A percentile compares a stretch with the other conserved stretches of the same genome.
phyloP scores from a whole-genome alignment of 805 yeast species.

The Lachancea sp. region DNA sequence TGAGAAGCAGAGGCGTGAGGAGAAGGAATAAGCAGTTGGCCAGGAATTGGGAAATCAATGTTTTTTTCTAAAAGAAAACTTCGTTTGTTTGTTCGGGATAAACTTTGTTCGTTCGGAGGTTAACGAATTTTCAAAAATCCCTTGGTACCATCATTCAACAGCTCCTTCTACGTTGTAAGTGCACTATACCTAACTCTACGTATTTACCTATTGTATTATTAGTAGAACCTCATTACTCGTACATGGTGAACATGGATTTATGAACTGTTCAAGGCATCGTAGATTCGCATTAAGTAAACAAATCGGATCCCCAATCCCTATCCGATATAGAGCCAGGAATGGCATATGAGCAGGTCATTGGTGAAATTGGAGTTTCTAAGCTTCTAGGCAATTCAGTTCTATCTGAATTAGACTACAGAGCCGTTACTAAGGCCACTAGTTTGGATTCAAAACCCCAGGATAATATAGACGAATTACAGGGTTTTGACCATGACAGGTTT shows the following conservation, averaged over 20 bases:
- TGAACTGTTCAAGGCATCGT: constrained; percentile 1
- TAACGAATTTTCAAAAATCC: too few relatives aligned
- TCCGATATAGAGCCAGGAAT: not conserved
- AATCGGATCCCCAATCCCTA: constrained; percentile 1
- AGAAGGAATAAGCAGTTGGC: constrained; percentile 7
- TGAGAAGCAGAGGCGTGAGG: constrained; percentile 47
- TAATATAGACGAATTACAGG: constrained; percentile 18
- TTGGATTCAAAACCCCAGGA: not conserved
- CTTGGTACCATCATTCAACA: too few relatives aligned
- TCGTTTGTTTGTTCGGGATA: too few relatives aligned
- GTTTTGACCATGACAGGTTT: constrained; percentile 8
- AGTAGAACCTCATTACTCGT: not conserved
- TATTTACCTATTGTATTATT: constrained; percentile 6
- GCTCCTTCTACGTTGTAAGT: too few relatives aligned
- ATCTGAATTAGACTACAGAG: constrained; percentile 32
- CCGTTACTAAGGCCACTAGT: constrained; percentile 20
- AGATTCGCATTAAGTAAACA: not conserved
- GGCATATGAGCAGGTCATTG: constrained; percentile 15
- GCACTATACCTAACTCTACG: too few relatives aligned
- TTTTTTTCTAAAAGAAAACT: not conserved
- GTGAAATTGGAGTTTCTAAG: constrained; percentile 29
- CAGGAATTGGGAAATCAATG: not conserved
- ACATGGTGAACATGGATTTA: not conserved
- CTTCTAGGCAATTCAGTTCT: constrained; percentile 32
- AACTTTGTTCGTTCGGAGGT: too few relatives aligned